Base-by-base conservation (phyloP, 1,284 basidiomycete species). In the Leccinum fallax region DNA sequence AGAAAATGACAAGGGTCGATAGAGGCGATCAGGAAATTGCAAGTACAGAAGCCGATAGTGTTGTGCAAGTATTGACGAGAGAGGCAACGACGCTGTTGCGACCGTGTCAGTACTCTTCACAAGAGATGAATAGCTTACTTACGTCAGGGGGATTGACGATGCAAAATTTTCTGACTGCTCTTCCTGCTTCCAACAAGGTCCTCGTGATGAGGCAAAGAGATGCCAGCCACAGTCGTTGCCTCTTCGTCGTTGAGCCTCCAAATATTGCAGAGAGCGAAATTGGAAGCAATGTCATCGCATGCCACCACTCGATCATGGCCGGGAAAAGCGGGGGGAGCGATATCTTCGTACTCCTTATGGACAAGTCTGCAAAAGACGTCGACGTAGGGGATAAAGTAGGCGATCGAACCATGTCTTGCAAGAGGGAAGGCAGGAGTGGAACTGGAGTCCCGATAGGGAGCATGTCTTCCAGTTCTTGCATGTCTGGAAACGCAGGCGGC, bases 401-500 rank as follows among this genome's bases (percentile, higher is more conserved):
- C 1, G 86, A 84, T 69, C 85, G 83, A 16, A 89, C 82, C 38
- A 90, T 86, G 63, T 90, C 86, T 69, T 89, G 86, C 62, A 92
- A 73, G 78, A 90, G 91, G 5, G 88, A 85, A 2, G 89, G 89
- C 13, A 92, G 79, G 43, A 90, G 79, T 16, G 84, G 74, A 4
- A 79, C 81, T 4, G 82, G 79, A 10, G 65, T 61, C 16, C 53
- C 57, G 30, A 46, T 21, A 32, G 64, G 63, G 19, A 75, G 64
- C 32, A 58, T 53, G 15, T 60, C 61, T n/a, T 58, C 63, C 36
- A 70, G 32, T 19, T 64, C 68, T 61, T 63, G 67, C 67, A 76
- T 66, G 11, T 61, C 61, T 32, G 69, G 73, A 58, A 76, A 77
- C 46, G 4, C 46, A 34, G 62, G 55, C 28, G 68, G 57, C 2